phyloP scores from a whole-genome alignment of 345 rosid species.

The Citrus unshiu region DNA sequence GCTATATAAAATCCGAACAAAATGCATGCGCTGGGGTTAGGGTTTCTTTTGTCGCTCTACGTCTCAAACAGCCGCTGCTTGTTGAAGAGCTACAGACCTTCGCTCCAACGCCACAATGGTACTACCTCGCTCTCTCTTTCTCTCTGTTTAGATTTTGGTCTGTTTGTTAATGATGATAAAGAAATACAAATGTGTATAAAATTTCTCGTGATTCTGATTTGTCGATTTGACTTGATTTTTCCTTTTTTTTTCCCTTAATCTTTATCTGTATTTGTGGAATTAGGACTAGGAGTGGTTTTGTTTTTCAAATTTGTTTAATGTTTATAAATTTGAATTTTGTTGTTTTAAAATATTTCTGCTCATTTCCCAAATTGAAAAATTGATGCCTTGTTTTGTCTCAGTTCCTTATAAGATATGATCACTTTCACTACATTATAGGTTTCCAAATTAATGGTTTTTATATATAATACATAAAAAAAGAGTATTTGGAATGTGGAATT shows the following conservation, averaged over 20 bases:
- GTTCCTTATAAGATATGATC: neutral
- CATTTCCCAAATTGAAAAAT: neutral
- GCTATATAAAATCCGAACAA: neutral
- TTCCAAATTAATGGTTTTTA: neutral
- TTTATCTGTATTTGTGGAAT: neutral
- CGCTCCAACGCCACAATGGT: neutral
- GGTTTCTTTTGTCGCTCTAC: constrained; percentile 3
- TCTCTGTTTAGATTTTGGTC: neutral
- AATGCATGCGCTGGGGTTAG: neutral
- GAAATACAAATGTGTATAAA: neutral
- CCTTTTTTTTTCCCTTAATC: neutral
- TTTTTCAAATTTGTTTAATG: neutral
- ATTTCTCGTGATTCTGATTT: neutral
- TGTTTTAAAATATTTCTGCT: neutral
- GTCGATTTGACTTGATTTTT: neutral
- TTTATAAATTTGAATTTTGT: neutral
- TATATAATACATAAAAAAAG: neutral
- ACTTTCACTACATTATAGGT: neutral
- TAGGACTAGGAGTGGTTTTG: neutral
- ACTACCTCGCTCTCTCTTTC: neutral
- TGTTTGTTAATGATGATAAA: neutral
- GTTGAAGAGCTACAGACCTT: neutral
- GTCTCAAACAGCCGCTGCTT: neutral
- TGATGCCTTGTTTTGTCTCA: neutral
- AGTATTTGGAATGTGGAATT: neutral